Percentiles rank a stretch among this genome's conserved stretches.
phyloP scores from a whole-genome alignment of 768 basidiomycete species.

The Lactarius indigo region DNA sequence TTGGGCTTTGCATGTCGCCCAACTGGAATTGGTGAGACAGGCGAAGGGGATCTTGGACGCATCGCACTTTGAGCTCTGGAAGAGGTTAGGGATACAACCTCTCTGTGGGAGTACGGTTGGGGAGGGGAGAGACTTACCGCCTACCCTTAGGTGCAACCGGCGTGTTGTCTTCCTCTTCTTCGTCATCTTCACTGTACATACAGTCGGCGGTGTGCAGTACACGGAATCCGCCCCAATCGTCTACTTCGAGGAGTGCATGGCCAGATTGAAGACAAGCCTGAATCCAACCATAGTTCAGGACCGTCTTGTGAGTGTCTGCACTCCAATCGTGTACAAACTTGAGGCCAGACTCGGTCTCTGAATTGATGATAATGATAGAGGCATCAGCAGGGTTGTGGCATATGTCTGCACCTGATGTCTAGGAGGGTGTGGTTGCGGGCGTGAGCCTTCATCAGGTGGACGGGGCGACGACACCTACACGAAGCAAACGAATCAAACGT shows the following conservation, averaged over 20 bases:
- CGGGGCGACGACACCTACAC: slow-evolving; percentile 13
- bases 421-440: background rate
- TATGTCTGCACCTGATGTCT: slow-evolving; percentile 57
- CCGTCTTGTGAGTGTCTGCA: slow-evolving; percentile 43
- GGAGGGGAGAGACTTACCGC: background rate
- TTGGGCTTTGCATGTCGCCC: background rate
- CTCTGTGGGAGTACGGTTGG: background rate
- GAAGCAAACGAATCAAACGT: slow-evolving; percentile 42
- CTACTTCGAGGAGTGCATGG: slow-evolving; percentile 43
- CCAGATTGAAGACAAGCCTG: slow-evolving; percentile 42
- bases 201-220: slow-evolving; percentile 25
- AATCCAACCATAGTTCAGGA: slow-evolving; percentile 55
- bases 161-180: slow-evolving; percentile 3
- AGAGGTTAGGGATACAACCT: too few species aligned
- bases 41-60: slow-evolving; percentile 2
- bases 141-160: background rate
- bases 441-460: background rate
- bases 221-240: slow-evolving; percentile 48
- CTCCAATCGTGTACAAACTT: slow-evolving; percentile 60
- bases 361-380: slow-evolving; percentile 57
- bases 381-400: slow-evolving; percentile 50
- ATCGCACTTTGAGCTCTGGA: background rate
- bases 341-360: slow-evolving; percentile 47
- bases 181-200: slow-evolving; percentile 17
- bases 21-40: background rate